Conservation (phyloP, 352 stramenopile genomes). For the Phytophthora pistaciae region DNA sequence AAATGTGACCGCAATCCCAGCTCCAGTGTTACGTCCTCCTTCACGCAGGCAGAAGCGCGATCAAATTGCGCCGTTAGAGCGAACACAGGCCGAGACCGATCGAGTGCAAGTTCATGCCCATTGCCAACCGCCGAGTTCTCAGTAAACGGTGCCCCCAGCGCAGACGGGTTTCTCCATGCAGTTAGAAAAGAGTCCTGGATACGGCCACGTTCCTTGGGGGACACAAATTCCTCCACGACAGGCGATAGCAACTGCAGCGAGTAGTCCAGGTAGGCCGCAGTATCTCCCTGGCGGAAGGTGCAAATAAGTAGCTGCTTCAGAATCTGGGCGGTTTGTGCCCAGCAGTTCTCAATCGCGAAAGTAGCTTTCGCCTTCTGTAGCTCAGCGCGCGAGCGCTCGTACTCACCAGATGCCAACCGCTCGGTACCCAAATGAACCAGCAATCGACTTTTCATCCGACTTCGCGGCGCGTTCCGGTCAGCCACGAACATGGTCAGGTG, state of each 20-base stretch:
- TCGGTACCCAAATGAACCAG: constrained; percentile 81
- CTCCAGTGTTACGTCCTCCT: constrained; percentile 64
- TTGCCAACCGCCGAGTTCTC: constrained; percentile 45
- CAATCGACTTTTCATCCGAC: constrained; percentile 79
- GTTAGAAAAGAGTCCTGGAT: constrained; percentile 70
- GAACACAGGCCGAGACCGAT: constrained; percentile 64
- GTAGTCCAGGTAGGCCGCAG: constrained; percentile 77
- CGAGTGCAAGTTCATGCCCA: constrained; percentile 57
- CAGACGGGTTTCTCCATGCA: constrained; percentile 65
- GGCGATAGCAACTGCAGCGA: constrained; percentile 82
- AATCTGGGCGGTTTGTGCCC: constrained; percentile 76
- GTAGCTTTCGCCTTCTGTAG: constrained; percentile 75
- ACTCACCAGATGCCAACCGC: constrained; percentile 74
- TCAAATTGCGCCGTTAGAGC: constrained; percentile 66
- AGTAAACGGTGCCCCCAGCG: constrained; percentile 52
- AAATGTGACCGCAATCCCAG: constrained; percentile 68
- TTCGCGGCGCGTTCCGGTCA: constrained; percentile 69
- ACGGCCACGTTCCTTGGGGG: constrained; percentile 54
- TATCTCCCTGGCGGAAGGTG: constrained; percentile 80
- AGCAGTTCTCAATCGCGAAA: constrained; percentile 77
- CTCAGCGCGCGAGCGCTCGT: constrained; percentile 67
- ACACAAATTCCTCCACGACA: constrained; percentile 76
- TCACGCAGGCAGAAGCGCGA: constrained; percentile 70
- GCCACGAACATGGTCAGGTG: constrained; percentile 75
- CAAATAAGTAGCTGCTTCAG: constrained; percentile 81